Conservation (phyloP, 495 filamentous ascomycete species). For the Symbiotaphrina buchneri region DNA sequence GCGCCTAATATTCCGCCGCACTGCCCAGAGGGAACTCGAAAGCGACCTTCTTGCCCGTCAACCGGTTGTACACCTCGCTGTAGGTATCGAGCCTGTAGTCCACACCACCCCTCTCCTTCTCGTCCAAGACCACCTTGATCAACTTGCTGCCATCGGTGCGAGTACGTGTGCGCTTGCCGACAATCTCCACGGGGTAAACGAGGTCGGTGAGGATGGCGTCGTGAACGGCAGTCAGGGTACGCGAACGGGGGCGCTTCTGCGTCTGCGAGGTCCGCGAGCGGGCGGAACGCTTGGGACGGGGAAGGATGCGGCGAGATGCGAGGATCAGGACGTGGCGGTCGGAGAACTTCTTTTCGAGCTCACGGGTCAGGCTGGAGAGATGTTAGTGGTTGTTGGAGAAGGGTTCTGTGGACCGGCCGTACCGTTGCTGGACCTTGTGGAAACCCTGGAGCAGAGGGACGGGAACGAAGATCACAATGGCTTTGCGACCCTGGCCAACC, state of each 20-base stretch:
- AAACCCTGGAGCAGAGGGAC: slow-evolving; percentile 87
- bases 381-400: not conserved
- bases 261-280: slow-evolving; percentile 82
- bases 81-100: slow-evolving; percentile 98
- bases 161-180: slow-evolving; percentile 91
- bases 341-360: slow-evolving; percentile 99
- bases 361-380: slow-evolving; percentile 66
- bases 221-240: slow-evolving; percentile 93
- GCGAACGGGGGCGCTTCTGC: slow-evolving; percentile 94
- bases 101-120: slow-evolving; percentile 97
- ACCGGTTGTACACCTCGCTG: slow-evolving; percentile 88
- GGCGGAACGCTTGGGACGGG: slow-evolving; percentile 87
- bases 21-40: slow-evolving; percentile 93
- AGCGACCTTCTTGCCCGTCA: slow-evolving; percentile 80
- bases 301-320: slow-evolving; percentile 93
- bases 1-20: slow-evolving; percentile 51
- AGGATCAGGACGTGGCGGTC: slow-evolving; percentile 99
- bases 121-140: slow-evolving; percentile 93
- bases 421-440: slow-evolving; percentile 99
- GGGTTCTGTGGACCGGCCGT: slow-evolving; percentile 12
- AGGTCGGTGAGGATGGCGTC: slow-evolving; percentile 89
- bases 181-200: slow-evolving; percentile 98
- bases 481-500: slow-evolving; percentile 99
- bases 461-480: slow-evolving; percentile 99
- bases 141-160: slow-evolving; percentile 95